Evolutionary conservation across 2,329 filamentous ascomycete species (phyloP).

Genomic region (Alternaria sp.): DNA sequence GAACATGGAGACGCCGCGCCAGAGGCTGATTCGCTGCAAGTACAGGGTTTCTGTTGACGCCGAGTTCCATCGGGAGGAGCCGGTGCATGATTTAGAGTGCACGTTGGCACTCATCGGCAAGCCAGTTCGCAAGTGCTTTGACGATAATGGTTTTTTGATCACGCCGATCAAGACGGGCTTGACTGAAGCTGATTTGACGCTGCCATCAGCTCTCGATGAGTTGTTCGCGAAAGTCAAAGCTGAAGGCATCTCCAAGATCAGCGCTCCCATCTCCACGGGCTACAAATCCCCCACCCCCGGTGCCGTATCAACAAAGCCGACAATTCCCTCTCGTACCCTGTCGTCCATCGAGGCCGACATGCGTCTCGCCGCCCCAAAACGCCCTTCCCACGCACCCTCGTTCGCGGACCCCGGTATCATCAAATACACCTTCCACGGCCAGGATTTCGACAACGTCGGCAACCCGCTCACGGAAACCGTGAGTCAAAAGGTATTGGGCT

Average conservation of each 20-base stretch:
- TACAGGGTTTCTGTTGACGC: not conserved
- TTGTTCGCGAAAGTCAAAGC: not conserved
- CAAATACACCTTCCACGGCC: not conserved
- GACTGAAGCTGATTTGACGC: not conserved
- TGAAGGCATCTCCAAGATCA: not conserved
- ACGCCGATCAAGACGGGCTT: not conserved
- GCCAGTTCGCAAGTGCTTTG: not conserved
- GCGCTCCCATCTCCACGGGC: not conserved
- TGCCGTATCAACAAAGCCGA: too few species aligned
- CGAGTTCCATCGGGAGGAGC: not conserved
- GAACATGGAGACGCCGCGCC: conserved; percentile 6
- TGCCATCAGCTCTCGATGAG: not conserved
- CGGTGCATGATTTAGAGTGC: not conserved
- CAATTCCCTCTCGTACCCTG: not conserved
- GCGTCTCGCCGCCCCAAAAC: not conserved
- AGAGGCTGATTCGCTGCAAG: conserved; percentile 4
- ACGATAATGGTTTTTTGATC: not conserved
- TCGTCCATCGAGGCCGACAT: not conserved
- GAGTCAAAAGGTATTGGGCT: not conserved
- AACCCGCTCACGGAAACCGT: not conserved
- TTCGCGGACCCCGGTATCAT: not conserved
- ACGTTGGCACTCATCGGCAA: rapidly evolving
- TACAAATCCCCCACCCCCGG: not conserved
- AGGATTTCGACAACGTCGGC: not conserved
- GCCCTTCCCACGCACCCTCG: not conserved